Conservation (phyloP, 176 grass and related monocot genomes). For the Avena atlantica region DNA sequence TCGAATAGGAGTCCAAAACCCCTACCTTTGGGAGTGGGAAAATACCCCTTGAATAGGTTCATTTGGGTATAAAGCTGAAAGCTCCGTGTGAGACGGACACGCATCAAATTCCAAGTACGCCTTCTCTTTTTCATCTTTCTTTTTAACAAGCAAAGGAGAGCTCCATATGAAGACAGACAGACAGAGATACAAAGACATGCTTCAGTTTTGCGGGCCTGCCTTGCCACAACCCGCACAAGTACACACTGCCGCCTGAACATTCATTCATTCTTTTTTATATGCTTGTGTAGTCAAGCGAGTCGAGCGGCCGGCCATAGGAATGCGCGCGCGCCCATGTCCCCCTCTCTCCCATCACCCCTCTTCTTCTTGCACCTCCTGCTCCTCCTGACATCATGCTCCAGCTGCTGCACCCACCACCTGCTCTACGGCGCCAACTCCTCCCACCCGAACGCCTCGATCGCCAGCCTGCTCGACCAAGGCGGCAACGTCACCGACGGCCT, state of each 20-base stretch:
- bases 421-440: background rate
- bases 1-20: too few species aligned
- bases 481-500: constrained; percentile 20
- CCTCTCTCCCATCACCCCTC: too few species aligned
- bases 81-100: background rate
- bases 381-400: background rate
- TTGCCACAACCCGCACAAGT: background rate
- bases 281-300: background rate
- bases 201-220: background rate
- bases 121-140: background rate
- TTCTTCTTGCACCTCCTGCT: background rate
- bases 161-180: too few species aligned
- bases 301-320: too few species aligned
- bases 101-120: background rate
- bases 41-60: too few species aligned
- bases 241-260: background rate
- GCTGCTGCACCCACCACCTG: background rate
- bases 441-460: too few species aligned
- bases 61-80: background rate
- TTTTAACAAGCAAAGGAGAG: background rate
- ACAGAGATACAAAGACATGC: too few species aligned
- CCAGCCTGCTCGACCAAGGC: background rate
- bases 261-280: background rate
- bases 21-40: too few species aligned
- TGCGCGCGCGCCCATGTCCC: constrained; percentile 27